These are phyloP conservation scores for Madurella mycetomatis DNA, from an alignment of 2,329 filamentous ascomycete species.

Conservation along the genomic window DNA sequence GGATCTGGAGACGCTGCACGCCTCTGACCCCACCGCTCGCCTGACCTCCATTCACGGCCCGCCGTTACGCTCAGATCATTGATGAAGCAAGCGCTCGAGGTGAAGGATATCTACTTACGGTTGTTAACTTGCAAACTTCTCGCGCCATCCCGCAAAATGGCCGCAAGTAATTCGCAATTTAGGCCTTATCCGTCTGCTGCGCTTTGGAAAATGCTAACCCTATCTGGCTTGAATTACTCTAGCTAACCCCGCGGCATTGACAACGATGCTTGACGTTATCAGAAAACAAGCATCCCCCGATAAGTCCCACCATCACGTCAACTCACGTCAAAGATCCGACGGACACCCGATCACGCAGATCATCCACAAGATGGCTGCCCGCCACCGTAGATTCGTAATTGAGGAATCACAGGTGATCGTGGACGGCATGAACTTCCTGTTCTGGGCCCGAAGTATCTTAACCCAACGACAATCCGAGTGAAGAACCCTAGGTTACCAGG, in stretches of 20 bases:
- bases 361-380: not conserved
- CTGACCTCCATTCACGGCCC: not conserved
- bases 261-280: conserved; percentile 1
- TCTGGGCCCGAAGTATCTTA: too few relatives aligned
- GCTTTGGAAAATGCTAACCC: too few relatives aligned
- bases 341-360: too few relatives aligned
- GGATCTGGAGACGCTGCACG: not conserved
- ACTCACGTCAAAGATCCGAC: not conserved
- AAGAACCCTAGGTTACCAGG: too few relatives aligned
- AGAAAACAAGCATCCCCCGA: not conserved
- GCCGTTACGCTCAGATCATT: too few relatives aligned
- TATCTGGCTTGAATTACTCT: too few relatives aligned
- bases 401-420: not conserved
- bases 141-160: too few relatives aligned
- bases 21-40: not conserved
- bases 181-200: too few relatives aligned
- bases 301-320: conserved; percentile 4
- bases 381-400: not conserved
- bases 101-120: not conserved
- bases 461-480: too few relatives aligned
- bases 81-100: not conserved
- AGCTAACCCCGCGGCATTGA: not conserved
- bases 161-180: too few relatives aligned
- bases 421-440: not conserved
- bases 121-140: too few relatives aligned